phyloP scores from a whole-genome alignment of 495 filamentous ascomycete species.

The Physcia stellaris region DNA sequence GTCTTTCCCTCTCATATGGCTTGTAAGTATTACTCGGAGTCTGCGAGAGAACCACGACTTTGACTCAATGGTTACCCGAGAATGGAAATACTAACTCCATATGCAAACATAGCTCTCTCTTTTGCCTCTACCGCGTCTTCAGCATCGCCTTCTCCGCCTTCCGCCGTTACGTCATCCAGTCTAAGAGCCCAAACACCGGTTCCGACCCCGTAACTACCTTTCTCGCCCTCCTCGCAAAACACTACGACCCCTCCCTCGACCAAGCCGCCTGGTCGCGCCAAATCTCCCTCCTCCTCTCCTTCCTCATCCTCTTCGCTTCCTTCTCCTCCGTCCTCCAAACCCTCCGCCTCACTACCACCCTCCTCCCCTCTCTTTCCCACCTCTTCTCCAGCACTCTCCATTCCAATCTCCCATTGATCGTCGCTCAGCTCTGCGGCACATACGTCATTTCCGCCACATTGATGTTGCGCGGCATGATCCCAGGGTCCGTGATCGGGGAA shows the following conservation, averaged over 20 bases:
- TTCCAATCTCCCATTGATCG: constrained; percentile 56
- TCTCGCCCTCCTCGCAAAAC: constrained; percentile 16
- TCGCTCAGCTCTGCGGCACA: constrained; percentile 61
- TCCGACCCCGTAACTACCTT: constrained; percentile 68
- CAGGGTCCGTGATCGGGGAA: constrained; percentile 52
- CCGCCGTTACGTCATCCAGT: constrained; percentile 34
- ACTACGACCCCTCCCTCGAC: constrained; percentile 17
- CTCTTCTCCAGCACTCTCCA: too few species aligned
- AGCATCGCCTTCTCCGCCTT: constrained; percentile 38
- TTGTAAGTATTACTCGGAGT: too few species aligned
- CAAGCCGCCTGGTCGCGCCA: constrained; percentile 59
- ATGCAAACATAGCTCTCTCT: constrained; percentile 61
- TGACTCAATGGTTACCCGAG: too few species aligned
- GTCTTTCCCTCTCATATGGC: constrained; percentile 39
- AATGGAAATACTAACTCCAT: too few species aligned
- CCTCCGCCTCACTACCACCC: constrained; percentile 56
- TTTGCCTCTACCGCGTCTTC: constrained; percentile 33
- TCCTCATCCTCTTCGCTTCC: constrained; percentile 61
- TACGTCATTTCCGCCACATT: constrained; percentile 68
- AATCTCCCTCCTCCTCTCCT: constrained; percentile 65
- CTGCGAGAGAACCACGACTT: too few species aligned
- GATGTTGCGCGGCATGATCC: constrained; percentile 58
- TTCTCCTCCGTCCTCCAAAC: constrained; percentile 66
- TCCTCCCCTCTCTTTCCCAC: constrained; percentile 49
- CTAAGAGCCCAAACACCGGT: constrained; percentile 30